Evolutionary conservation across 345 rosid species (phyloP).

Genomic region (Laguncularia racemosa): DNA sequence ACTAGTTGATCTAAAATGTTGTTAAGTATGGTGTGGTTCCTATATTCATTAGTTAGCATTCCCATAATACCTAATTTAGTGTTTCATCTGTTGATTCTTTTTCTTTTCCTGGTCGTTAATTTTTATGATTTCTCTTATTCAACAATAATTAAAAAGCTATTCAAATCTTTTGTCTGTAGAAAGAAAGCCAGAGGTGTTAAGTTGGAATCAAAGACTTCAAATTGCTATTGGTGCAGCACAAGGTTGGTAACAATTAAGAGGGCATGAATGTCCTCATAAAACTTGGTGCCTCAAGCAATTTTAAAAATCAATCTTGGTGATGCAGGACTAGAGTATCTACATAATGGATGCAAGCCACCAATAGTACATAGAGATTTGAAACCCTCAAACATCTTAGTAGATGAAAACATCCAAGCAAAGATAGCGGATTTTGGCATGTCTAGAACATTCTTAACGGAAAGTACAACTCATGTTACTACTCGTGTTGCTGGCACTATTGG

Average conservation of each 20-base stretch:
- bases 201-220: conserved; percentile 37
- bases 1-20: too few species aligned
- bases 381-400: conserved; percentile 17
- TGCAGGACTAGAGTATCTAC: conserved; percentile 18
- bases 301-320: background rate
- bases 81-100: too few species aligned
- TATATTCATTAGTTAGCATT: too few species aligned
- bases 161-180: conserved; percentile 11
- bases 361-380: conserved; percentile 25
- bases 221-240: conserved; percentile 47
- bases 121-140: background rate
- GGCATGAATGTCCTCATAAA: background rate
- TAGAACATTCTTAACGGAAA: conserved; percentile 11
- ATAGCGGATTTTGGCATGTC: conserved; percentile 24
- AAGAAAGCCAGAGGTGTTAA: conserved; percentile 11
- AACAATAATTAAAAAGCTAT: background rate
- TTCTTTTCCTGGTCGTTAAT: too few species aligned
- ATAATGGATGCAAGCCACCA: conserved; percentile 24
- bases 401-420: conserved; percentile 18
- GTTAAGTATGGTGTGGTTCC: too few species aligned
- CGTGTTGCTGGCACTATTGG: conserved; percentile 28
- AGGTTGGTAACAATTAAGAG: conserved; percentile 19
- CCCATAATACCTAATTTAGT: too few species aligned
- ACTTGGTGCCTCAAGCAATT: background rate
- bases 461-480: conserved; percentile 17